Conservation (phyloP, 2,329 filamentous ascomycete genomes). For the Alternaria sp. region DNA sequence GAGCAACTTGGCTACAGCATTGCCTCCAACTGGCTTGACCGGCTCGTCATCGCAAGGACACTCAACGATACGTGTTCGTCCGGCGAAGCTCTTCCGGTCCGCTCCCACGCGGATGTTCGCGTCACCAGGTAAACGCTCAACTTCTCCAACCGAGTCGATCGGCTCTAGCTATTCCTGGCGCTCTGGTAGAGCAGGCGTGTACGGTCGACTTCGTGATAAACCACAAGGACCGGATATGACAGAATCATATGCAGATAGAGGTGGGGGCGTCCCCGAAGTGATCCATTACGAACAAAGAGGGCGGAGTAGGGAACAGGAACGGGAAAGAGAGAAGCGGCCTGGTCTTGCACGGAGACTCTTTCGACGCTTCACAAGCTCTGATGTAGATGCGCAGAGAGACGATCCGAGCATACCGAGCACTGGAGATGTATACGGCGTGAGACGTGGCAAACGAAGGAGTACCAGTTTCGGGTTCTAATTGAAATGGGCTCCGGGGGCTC, state of each 20-base stretch:
- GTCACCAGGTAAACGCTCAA: background rate
- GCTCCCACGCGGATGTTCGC: background rate
- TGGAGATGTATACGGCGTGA: background rate
- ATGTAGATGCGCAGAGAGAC: background rate
- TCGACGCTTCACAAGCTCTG: background rate
- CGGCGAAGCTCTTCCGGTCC: background rate
- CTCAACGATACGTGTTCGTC: background rate
- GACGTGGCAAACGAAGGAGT: background rate
- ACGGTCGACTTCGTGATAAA: background rate
- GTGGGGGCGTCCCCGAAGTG: background rate
- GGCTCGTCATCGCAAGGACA: background rate
- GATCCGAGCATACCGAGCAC: background rate
- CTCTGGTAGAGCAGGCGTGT: background rate
- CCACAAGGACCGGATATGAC: background rate
- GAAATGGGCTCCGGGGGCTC: too few species aligned
- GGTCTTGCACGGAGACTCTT: background rate
- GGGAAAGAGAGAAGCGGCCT: background rate
- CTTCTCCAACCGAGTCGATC: background rate
- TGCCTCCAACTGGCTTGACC: background rate
- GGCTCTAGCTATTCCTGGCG: background rate
- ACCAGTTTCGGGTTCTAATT: background rate
- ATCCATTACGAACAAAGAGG: background rate
- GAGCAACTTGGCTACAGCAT: background rate
- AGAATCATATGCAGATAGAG: background rate
- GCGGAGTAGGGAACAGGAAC: background rate